Base-by-base conservation (phyloP, 1,284 basidiomycete genomes). In the Ceratobasidium sp. region DNA sequence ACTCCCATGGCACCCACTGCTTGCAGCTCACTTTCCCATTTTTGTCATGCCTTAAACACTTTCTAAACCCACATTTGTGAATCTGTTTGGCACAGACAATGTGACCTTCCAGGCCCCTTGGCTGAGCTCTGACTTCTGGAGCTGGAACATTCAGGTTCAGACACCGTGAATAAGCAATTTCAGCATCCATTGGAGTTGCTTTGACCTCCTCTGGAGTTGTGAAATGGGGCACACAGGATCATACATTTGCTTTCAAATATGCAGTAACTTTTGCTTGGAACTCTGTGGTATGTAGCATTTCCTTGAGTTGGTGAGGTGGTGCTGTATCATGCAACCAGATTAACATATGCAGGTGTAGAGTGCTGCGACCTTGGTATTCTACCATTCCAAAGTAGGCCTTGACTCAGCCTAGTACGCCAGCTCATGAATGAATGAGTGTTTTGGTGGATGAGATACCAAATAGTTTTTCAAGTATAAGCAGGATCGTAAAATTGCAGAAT, bases 401-500 rank as follows among this genome's bases (percentile, higher is more conserved):
- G 0, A 84, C 54, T n/a, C 71, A 10, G 0, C 84, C 83, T n/a
- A 82, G 71, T 1, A 81, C 77, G 12, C 83, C 81, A 62, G 1
- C 70, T 70, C n/a, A 80, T 65, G 77, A 79, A 2, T 80, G 74
- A 20, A 86, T 78, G 66, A 20, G 33, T 52, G 3, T 16, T 8
- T 5, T 71, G 23, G 35, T 82, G 1, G 81, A 79, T n/a, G 82
- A 54, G 0, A 88, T 80, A 0, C 84, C 84, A 66, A 88, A 85
- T 0, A 88, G 46, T 0, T 55, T 81, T 30, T 84, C 80, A 0
- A 88, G 65, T 0, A 88, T 81, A 0, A 80, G 77, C 0, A 79
- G n/a, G 1, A 88, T 84, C 0, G 84, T 81, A 60, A 86, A 84
- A 59, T 88, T 83, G 76, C 86, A 88, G 77, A 84, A 88, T 62